Evolutionary conservation across 306 rosid genomes (phyloP), one percentile per base, ranked within the genome.

Genomic region (Cucumis melo): DNA sequence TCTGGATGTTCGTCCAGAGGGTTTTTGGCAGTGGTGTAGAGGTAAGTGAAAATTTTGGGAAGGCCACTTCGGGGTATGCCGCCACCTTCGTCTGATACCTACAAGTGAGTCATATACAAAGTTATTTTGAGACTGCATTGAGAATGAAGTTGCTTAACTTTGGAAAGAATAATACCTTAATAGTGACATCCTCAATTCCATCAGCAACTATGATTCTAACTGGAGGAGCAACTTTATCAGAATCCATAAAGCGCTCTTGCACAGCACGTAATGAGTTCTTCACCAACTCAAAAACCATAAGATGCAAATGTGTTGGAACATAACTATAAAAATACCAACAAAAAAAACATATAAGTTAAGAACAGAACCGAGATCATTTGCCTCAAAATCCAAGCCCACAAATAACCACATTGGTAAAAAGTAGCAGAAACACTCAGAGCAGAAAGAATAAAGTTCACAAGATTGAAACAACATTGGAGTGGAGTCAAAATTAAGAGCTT

Each of bases 181-280:
- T 87, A 13, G 99, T 92, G 75, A 94, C 99, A 82, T 94, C 99
- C 87, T 94, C 97, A 79, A 83, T 42, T 54, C 99, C 99, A 80
- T 90, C 99, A 63, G 99, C 99, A 75, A 94, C 98, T 82, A 94
- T 87, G 41, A 94, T 90, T 86, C 85, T 87, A 74, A 94, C 36
- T 10, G 96, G 86, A 72, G 93, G 95, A 7, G 90, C 78, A 76
- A 90, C 87, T 82, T 85, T 90, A 77, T 92, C 98, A 0, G 96
- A 92, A 84, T 92, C 87, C 90, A 94, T 83, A 82, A 8, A 89
- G 51, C 85, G 86, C 86, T 94, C 99, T 88, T 94, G 91, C 56
- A 92, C 99, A n/a, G 98, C 99, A 72, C 99, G 97, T 79, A 94
- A 76, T 2, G 99, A 94, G 87, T 94, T 94, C 84, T 94, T 94